Base-by-base conservation (phyloP, 2,329 filamentous ascomycete genomes). In the Neofusicoccum parvum region DNA sequence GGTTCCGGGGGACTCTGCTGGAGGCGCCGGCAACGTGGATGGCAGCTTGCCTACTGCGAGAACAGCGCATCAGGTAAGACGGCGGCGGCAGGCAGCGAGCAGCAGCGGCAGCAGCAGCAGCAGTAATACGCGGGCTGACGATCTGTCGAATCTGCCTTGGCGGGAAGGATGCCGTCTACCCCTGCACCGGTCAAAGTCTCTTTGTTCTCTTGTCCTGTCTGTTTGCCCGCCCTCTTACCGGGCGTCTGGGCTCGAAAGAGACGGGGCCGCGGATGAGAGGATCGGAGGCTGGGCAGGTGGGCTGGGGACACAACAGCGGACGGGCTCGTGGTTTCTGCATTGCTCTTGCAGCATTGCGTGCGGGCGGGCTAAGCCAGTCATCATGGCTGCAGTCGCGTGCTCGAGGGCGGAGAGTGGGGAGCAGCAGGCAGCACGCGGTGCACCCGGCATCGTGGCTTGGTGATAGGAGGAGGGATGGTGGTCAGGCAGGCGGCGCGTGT, bases 51-150 rank as follows among this genome's bases (percentile, higher is more conserved):
- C 45, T 45, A 27, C 56, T 60, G 56, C 56, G 32, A 60, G 56
- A 43, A 60, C 56, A 46, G 9, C 56, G 17, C 56, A 60, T 60
- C 41, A 48, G 56, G 56, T 60, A 48, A 60, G 56, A 60, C 56
- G 39, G 12, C 39, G 54, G 48, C 56, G 39, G n/a, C 39, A 39
- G 39, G 15, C 12, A n/a, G 17, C 17, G 12, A 34, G 51, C 5
- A 15, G 23, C 54, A 32, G 27, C 27, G 5, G 27, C 27, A 32
- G 27, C 27, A 32, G 27, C 27, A 32, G 27, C 27, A 32, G 27
- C 27, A 32, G 27, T 7, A 32, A 32, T 32, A 32, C 27, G 27
- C 27, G 27, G 27, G 27, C 27, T 32, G 27, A 32, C 27, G 11
- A 23, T 15, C 36, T 58, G 23, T 39, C 27, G 23, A 27, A 9